A percentile compares a stretch with the other conserved stretches of the same genome.
Evolutionary conservation across 306 rosid species (phyloP).

Genomic region (Alnus glutinosa): DNA sequence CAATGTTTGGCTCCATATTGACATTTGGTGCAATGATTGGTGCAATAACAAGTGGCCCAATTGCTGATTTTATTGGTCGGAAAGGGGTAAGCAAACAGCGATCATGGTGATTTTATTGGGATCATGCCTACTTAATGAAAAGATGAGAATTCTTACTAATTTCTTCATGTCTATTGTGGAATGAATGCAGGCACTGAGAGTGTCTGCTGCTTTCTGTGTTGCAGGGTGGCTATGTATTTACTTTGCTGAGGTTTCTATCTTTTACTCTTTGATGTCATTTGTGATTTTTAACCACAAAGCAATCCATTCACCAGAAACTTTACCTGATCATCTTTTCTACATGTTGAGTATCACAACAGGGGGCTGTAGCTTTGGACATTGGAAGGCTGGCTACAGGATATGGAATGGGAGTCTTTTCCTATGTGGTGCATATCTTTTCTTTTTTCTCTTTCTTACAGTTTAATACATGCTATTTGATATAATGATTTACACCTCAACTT

Average conservation of each 20-base stretch:
- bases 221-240: slow-evolving; percentile 84
- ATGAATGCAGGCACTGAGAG: slow-evolving; percentile 81
- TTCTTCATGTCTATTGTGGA: slow-evolving; percentile 8
- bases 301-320: slow-evolving; percentile 6
- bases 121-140: neutral
- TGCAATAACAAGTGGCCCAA: slow-evolving; percentile 84
- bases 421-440: slow-evolving; percentile 51
- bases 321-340: slow-evolving; percentile 11
- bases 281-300: slow-evolving; percentile 16
- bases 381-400: slow-evolving; percentile 95
- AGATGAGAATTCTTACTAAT: neutral
- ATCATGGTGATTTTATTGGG: slow-evolving; percentile 14
- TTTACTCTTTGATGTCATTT: neutral
- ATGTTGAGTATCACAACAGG: slow-evolving; percentile 42
- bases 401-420: slow-evolving; percentile 96
- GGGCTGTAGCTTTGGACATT: slow-evolving; percentile 63
- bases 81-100: slow-evolving; percentile 61
- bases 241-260: slow-evolving; percentile 66
- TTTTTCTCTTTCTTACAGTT: slow-evolving; percentile 11
- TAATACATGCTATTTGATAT: slow-evolving; percentile 1
- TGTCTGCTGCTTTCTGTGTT: slow-evolving; percentile 63
- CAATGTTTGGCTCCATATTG: slow-evolving; percentile 87
- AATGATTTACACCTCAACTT: slow-evolving; percentile 2
- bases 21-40: slow-evolving; percentile 98
- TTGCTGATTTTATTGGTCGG: slow-evolving; percentile 71